Percentiles rank a stretch among this genome's conserved stretches.
These are phyloP conservation scores for Chrysosphaeria jannelii DNA, from an alignment of 2,329 filamentous ascomycete species.

Conservation along the genomic window DNA sequence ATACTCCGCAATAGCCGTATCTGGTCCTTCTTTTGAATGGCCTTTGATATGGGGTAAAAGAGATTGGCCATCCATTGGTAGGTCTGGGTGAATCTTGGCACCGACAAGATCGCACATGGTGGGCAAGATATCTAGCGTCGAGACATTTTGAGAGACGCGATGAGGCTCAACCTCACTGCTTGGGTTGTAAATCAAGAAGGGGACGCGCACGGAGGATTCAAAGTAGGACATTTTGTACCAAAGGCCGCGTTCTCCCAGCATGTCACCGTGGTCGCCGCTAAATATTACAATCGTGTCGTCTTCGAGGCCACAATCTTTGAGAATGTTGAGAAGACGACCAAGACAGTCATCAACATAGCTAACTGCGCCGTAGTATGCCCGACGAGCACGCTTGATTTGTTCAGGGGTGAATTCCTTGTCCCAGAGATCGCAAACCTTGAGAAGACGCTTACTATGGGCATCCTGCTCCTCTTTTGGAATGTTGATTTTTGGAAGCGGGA, in stretches of 20 bases:
- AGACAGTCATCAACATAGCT: slow-evolving; percentile 87
- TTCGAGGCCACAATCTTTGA: slow-evolving; percentile 51
- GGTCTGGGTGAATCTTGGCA: slow-evolving; percentile 30
- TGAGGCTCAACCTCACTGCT: slow-evolving; percentile 29
- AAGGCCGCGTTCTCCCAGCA: slow-evolving; percentile 72
- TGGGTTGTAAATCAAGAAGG: slow-evolving; percentile 60
- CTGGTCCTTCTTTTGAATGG: slow-evolving; percentile 22
- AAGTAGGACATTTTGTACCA: slow-evolving; percentile 96
- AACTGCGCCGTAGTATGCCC: slow-evolving; percentile 78
- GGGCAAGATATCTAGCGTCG: slow-evolving; percentile 68
- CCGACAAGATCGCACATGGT: slow-evolving; percentile 66
- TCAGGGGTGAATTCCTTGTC: slow-evolving; percentile 59
- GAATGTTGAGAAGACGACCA: slow-evolving; percentile 45
- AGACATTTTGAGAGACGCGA: slow-evolving; percentile 58
- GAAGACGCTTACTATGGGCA: slow-evolving; percentile 56
- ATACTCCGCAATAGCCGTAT: slow-evolving; percentile 86
- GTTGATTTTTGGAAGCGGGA: slow-evolving; percentile 47
- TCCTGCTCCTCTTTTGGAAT: slow-evolving; percentile 63
- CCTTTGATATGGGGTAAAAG: slow-evolving; percentile 42
- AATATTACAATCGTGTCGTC: slow-evolving; percentile 81
- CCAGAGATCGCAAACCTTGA: slow-evolving; percentile 69
- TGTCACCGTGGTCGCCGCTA: slow-evolving; percentile 81
- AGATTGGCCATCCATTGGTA: slow-evolving; percentile 69
- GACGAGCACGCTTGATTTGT: slow-evolving; percentile 56
- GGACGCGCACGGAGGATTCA: slow-evolving; percentile 69